Percentiles rank a stretch among this genome's conserved stretches.
phyloP scores from a whole-genome alignment of 805 yeast genomes.

The Metschnikowia continentalis region DNA sequence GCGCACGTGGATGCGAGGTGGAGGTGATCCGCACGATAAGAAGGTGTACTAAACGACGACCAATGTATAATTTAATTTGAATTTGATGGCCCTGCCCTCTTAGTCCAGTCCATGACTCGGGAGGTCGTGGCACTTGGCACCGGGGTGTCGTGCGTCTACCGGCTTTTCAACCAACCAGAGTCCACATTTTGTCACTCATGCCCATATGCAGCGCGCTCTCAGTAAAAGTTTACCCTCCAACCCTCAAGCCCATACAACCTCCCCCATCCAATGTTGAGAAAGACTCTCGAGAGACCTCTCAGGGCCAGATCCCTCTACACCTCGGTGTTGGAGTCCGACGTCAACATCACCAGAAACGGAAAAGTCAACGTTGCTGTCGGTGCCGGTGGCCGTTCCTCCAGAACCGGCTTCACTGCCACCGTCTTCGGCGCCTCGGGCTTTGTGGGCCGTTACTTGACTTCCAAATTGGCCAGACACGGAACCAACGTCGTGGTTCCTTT shows the following conservation, averaged over 20 bases:
- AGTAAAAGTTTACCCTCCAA: conserved; percentile 2
- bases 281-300: conserved; percentile 15
- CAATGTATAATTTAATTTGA: conserved; percentile 1
- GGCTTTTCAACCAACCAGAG: conserved; percentile 18
- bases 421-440: conserved; percentile 83
- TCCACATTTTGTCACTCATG: conserved; percentile 14
- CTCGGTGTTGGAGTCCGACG: conserved; percentile 49
- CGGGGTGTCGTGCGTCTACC: conserved; percentile 7
- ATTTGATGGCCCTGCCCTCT: background rate
- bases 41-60: conserved; percentile 2
- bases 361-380: conserved; percentile 71
- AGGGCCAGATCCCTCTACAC: conserved; percentile 35
- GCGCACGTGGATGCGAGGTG: background rate
- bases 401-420: conserved; percentile 85
- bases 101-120: too few relatives aligned
- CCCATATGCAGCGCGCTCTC: conserved; percentile 10
- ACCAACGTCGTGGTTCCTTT: conserved; percentile 73
- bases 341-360: conserved; percentile 70
- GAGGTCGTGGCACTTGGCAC: too few relatives aligned
- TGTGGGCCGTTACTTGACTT: conserved; percentile 65
- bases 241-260: background rate
- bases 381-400: conserved; percentile 75
- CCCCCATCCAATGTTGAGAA: conserved; percentile 24
- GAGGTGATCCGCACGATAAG: background rate
- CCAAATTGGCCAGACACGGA: conserved; percentile 79